A percentile compares a stretch with the other conserved stretches of the same genome.
These are phyloP conservation scores for Teratosphaeriaceae sp. DNA, from an alignment of 2,329 filamentous ascomycete species.

Conservation along the genomic window DNA sequence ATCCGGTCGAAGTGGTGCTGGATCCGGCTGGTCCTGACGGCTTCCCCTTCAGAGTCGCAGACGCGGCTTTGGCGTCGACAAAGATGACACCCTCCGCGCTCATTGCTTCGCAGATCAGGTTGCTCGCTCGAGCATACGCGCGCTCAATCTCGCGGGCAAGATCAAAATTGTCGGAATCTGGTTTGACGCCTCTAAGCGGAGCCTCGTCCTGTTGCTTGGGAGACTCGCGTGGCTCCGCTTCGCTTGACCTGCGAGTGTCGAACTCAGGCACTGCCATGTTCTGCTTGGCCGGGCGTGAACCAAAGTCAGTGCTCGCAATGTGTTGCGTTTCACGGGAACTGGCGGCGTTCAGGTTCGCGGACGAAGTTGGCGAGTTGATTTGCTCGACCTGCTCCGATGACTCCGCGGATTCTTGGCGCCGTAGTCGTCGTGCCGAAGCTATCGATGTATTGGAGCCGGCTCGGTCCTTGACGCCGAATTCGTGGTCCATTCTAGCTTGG, in stretches of 20 bases:
- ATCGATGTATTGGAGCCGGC: not conserved
- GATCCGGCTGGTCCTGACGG: too few species aligned
- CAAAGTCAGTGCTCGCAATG: constrained; percentile 3
- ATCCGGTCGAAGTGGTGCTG: not conserved
- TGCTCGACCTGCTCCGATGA: not conserved
- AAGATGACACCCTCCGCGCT: constrained; percentile 41
- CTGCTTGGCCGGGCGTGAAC: not conserved
- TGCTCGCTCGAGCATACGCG: constrained; percentile 40
- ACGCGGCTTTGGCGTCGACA: constrained; percentile 22
- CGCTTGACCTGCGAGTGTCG: not conserved
- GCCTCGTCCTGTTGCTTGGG: not conserved
- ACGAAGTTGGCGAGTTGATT: not conserved
- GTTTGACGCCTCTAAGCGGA: not conserved
- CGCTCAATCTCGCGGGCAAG: not conserved
- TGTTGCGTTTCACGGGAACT: not conserved
- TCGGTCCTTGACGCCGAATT: constrained; percentile 15
- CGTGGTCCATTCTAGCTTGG: constrained; percentile 17
- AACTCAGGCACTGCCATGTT: not conserved
- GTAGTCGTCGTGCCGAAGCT: not conserved
- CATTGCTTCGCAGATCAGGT: constrained; percentile 41
- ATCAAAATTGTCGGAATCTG: not conserved
- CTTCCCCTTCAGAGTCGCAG: not conserved
- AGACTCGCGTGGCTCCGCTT: not conserved
- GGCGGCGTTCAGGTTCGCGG: not conserved
- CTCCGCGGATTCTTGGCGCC: not conserved